These are phyloP conservation scores for Yamadazyma dendronema DNA, from an alignment of 1,139 yeast species.

Conservation along the genomic window DNA sequence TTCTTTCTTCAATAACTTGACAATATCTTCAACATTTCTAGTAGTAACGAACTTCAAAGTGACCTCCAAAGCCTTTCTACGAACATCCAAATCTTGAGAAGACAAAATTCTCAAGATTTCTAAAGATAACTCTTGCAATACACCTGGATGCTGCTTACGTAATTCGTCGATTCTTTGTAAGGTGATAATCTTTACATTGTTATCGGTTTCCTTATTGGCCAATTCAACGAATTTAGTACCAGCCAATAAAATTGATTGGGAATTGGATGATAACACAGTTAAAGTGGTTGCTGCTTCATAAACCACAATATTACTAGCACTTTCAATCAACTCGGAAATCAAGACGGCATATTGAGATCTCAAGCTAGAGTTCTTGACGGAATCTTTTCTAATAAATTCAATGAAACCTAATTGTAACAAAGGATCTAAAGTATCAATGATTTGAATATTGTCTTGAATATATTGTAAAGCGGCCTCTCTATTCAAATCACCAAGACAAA, in stretches of 20 bases:
- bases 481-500: slow-evolving; percentile 78
- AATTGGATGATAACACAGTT: slow-evolving; percentile 67
- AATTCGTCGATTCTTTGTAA: slow-evolving; percentile 82
- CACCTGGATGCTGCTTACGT: slow-evolving; percentile 74
- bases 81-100: slow-evolving; percentile 88
- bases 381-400: slow-evolving; percentile 87
- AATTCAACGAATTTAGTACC: slow-evolving; percentile 85
- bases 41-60: slow-evolving; percentile 76
- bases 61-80: slow-evolving; percentile 81
- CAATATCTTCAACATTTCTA: slow-evolving; percentile 93
- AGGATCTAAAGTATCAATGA: slow-evolving; percentile 74
- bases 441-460: slow-evolving; percentile 66
- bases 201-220: slow-evolving; percentile 89
- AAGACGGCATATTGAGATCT: slow-evolving; percentile 71
- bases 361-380: slow-evolving; percentile 59
- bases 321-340: slow-evolving; percentile 70
- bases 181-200: slow-evolving; percentile 89
- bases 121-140: slow-evolving; percentile 79
- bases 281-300: slow-evolving; percentile 92
- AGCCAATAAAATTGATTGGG: slow-evolving; percentile 67
- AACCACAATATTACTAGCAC: slow-evolving; percentile 71
- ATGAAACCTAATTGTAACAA: slow-evolving; percentile 85
- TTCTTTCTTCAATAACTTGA: slow-evolving; percentile 88
- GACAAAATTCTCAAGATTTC: slow-evolving; percentile 84
- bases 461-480: slow-evolving; percentile 83